phyloP scores from a whole-genome alignment of 768 basidiomycete species.

The Kwoniella sp. region DNA sequence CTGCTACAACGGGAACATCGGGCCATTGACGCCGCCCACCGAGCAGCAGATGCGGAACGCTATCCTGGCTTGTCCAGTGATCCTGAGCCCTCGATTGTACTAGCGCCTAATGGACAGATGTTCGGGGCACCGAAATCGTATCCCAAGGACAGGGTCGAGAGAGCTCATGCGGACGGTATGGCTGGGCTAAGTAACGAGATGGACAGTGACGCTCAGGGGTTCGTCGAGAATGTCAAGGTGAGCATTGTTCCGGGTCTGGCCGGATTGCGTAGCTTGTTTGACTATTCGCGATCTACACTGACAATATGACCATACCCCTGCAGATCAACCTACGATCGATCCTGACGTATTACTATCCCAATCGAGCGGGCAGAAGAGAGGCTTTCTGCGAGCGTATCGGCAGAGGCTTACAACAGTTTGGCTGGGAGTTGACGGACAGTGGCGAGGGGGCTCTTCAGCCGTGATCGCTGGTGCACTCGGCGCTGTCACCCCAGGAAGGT shows the following conservation, averaged over 20 bases:
- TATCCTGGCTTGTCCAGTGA: constrained; percentile 4
- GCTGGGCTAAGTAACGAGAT: constrained; percentile 16
- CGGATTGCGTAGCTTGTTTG: background rate
- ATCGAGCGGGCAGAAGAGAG: constrained; percentile 8
- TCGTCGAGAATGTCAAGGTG: constrained; percentile 26
- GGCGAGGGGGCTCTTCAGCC: constrained; percentile 17
- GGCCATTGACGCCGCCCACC: background rate
- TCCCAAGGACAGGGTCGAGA: constrained; percentile 11
- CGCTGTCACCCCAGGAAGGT: too few species aligned
- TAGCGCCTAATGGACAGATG: background rate
- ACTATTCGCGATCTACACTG: too few species aligned
- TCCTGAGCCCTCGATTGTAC: background rate
- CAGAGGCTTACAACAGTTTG: constrained; percentile 16
- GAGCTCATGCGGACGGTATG: constrained; percentile 10
- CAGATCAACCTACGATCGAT: constrained; percentile 18
- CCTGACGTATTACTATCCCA: constrained; percentile 15
- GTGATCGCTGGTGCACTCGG: background rate
- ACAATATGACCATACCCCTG: background rate
- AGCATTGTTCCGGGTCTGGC: background rate
- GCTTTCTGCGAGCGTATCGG: constrained; percentile 24
- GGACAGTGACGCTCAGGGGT: constrained; percentile 21
- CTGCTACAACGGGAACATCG: constrained; percentile 5
- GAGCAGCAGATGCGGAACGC: background rate
- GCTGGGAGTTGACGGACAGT: constrained; percentile 25
- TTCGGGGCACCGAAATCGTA: background rate